Evolutionary conservation across 192 early-diverging fungal species (phyloP).

Genomic region (Irineochytrium annulatum): DNA sequence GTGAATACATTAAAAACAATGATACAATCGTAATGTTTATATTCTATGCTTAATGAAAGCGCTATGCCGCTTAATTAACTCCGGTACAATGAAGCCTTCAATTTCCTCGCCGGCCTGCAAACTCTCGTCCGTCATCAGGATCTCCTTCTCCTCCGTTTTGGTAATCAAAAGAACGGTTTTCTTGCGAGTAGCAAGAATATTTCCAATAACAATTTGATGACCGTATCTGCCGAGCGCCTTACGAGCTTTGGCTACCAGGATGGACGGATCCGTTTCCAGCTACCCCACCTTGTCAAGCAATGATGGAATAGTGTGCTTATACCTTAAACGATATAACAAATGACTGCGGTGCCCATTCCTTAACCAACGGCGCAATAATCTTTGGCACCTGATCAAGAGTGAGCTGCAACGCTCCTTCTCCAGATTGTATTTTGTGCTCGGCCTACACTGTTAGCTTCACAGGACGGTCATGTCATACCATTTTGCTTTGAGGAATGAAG

Average conservation of each 20-base stretch:
- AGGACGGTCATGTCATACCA: conserved; percentile 56
- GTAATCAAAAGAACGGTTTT: conserved; percentile 64
- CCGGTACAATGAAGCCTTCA: conserved; percentile 68
- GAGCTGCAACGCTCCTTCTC: conserved; percentile 77
- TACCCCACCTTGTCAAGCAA: conserved; percentile 5
- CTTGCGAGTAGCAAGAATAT: conserved; percentile 87
- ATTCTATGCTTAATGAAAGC: conserved; percentile 52
- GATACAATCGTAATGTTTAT: conserved; percentile 2
- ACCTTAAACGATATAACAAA: conserved; percentile 98
- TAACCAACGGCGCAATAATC: conserved; percentile 88
- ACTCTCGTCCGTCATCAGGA: conserved; percentile 51
- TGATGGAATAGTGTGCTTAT: conserved; percentile 8
- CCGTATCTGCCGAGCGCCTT: conserved; percentile 79
- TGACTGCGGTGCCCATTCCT: conserved; percentile 80
- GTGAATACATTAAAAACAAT: too few species aligned
- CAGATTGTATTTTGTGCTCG: conserved; percentile 97
- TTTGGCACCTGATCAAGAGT: conserved; percentile 97
- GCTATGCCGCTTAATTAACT: conserved; percentile 62
- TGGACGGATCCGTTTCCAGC: conserved; percentile 83
- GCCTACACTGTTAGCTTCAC: conserved; percentile 29
- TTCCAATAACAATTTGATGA: conserved; percentile 97
- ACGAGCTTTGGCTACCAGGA: conserved; percentile 78
- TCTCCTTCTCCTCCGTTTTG: conserved; percentile 31
- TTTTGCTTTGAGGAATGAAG: conserved; percentile 88
- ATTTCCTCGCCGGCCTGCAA: conserved; percentile 57